Evolutionary conservation across 106 monocot species (phyloP).

Genomic region (Acanthochlamys bracteata): DNA sequence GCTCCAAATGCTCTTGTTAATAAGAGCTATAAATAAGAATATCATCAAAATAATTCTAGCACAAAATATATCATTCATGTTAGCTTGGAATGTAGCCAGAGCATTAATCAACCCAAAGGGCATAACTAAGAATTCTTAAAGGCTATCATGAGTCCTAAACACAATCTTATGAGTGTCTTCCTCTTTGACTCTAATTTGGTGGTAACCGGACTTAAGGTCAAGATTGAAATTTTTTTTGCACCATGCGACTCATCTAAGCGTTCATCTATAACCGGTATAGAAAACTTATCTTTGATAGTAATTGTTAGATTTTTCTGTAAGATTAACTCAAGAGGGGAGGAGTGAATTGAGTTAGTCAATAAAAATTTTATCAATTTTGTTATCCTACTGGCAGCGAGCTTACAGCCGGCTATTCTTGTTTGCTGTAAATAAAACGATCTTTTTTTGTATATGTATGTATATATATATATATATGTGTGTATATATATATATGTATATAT

Average conservation of each 20-base stretch:
- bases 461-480: too few species aligned
- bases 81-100: neutral
- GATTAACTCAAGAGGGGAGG: too few species aligned
- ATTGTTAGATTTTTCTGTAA: neutral
- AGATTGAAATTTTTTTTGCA: neutral
- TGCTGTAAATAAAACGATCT: too few species aligned
- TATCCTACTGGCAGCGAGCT: too few species aligned
- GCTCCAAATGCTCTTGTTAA: neutral
- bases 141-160: neutral
- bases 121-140: constrained; percentile 4
- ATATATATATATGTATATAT: too few species aligned
- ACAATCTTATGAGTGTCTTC: neutral
- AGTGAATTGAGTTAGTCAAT: too few species aligned
- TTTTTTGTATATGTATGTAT: too few species aligned
- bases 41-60: constrained; percentile 4
- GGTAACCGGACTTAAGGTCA: constrained; percentile 7
- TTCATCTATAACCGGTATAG: constrained; percentile 14
- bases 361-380: too few species aligned
- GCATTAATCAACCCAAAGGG: neutral
- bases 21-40: neutral
- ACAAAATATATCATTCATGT: constrained; percentile 1
- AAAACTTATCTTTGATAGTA: constrained; percentile 4
- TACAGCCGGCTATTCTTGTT: too few species aligned
- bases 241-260: constrained; percentile 9
- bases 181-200: neutral